phyloP scores from a whole-genome alignment of 345 rosid genomes.

The Psidium friedrichsthalianum region DNA sequence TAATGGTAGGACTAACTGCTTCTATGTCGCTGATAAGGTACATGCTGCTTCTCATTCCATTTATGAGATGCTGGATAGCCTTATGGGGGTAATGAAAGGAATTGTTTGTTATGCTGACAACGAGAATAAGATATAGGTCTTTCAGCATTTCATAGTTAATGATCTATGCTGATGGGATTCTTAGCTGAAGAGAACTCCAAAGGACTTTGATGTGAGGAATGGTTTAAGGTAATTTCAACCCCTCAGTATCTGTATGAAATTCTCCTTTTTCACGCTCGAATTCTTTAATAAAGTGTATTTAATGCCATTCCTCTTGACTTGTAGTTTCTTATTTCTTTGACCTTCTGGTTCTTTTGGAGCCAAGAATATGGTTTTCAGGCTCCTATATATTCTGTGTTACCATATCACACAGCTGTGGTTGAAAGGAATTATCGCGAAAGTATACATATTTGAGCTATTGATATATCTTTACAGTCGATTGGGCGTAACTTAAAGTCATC shows the following conservation, averaged over 20 bases:
- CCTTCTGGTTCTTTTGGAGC: not conserved
- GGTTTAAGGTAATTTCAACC: not conserved
- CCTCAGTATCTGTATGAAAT: not conserved
- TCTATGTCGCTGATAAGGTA: constrained; percentile 39
- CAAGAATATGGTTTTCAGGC: not conserved
- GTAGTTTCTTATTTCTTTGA: not conserved
- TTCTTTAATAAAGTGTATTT: not conserved
- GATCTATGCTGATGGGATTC: not conserved
- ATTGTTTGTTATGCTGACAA: constrained; percentile 10
- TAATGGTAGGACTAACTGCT: constrained; percentile 32
- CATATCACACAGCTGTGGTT: not conserved
- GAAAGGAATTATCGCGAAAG: not conserved
- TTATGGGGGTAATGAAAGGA: constrained; percentile 32
- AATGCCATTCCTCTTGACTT: not conserved
- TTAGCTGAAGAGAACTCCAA: not conserved
- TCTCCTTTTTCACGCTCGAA: not conserved
- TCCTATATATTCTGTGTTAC: not conserved
- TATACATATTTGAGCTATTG: not conserved
- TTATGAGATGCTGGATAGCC: constrained; percentile 37
- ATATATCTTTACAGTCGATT: not conserved
- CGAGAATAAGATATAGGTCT: not conserved
- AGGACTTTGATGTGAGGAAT: not conserved
- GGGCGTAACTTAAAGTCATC: not conserved
- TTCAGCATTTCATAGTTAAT: not conserved
- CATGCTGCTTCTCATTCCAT: constrained; percentile 33